Percentiles rank a stretch among this genome's conserved stretches.
Evolutionary conservation across 2,329 filamentous ascomycete species (phyloP).

Genomic region (Fusarium sarcochroum): DNA sequence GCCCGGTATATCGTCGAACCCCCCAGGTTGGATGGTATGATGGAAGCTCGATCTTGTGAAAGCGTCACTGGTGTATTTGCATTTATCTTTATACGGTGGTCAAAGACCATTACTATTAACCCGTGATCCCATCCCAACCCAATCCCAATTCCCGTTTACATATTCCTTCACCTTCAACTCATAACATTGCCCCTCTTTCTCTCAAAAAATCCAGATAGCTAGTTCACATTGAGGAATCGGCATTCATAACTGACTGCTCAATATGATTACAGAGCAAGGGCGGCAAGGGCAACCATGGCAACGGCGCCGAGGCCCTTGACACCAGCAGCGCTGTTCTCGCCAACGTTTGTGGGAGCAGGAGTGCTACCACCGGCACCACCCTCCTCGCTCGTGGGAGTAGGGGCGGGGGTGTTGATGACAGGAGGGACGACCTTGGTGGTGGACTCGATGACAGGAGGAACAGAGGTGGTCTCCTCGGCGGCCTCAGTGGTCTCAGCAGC

Average conservation of each 20-base stretch:
- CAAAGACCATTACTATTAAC: slow-evolving; percentile 41
- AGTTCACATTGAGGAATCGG: background rate
- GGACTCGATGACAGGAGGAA: slow-evolving; percentile 30
- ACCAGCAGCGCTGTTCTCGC: slow-evolving; percentile 51
- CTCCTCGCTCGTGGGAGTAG: slow-evolving; percentile 21
- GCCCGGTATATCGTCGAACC: no score
- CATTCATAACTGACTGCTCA: slow-evolving; percentile 13
- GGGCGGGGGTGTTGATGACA: slow-evolving; percentile 28
- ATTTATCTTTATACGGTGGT: slow-evolving; percentile 24
- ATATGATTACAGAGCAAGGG: slow-evolving; percentile 55
- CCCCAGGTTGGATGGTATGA: no score
- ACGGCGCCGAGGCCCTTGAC: slow-evolving; percentile 52
- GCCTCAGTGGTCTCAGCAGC: slow-evolving; percentile 20
- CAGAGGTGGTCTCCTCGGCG: slow-evolving; percentile 17
- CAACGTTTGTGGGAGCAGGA: slow-evolving; percentile 37
- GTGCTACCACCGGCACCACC: slow-evolving; percentile 4
- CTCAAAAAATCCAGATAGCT: background rate
- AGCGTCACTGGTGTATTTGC: slow-evolving; percentile 38
- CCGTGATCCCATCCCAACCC: slow-evolving; percentile 19
- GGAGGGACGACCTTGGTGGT: slow-evolving; percentile 28
- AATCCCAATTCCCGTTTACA: slow-evolving; percentile 24
- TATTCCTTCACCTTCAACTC: slow-evolving; percentile 23
- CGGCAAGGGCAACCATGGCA: slow-evolving; percentile 52
- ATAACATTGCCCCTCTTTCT: slow-evolving; percentile 24
- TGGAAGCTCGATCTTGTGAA: no score